Evolutionary conservation across 805 yeast genomes (phyloP).

Genomic region (Soucietia sequanensis): DNA sequence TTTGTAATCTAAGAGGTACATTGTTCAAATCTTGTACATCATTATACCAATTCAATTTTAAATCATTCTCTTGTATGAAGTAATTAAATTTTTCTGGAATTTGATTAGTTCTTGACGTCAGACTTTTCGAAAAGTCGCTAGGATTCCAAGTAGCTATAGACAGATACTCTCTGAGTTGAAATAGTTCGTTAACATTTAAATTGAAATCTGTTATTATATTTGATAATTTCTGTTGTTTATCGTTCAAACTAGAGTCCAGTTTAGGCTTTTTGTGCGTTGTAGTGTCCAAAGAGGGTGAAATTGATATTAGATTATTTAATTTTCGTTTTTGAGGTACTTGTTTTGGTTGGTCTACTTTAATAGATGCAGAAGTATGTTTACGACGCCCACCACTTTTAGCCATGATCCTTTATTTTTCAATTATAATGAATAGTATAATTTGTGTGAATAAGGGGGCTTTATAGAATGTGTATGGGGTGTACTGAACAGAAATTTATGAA

Average conservation of each 20-base stretch:
- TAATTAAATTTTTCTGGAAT: slow-evolving; percentile 33
- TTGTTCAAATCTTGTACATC: slow-evolving; percentile 23
- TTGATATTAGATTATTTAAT: slow-evolving; percentile 2
- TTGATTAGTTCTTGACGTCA: slow-evolving; percentile 14
- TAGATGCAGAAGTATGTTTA: slow-evolving; percentile 2
- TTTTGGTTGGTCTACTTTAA: slow-evolving; percentile 5
- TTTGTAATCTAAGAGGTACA: slow-evolving; percentile 41
- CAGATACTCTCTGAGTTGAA: slow-evolving; percentile 60
- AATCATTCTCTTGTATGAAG: slow-evolving; percentile 25
- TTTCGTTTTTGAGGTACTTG: slow-evolving; percentile 6
- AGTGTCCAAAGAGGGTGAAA: no score
- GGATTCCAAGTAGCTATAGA: slow-evolving; percentile 67
- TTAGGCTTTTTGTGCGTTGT: slow-evolving; percentile 21
- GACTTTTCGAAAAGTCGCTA: slow-evolving; percentile 25
- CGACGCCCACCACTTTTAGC: slow-evolving; percentile 9
- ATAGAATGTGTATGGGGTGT: no score
- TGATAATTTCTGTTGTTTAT: slow-evolving; percentile 30
- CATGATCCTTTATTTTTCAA: slow-evolving; percentile 8
- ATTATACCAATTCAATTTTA: slow-evolving; percentile 33
- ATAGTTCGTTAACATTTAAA: slow-evolving; percentile 55
- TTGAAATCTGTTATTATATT: slow-evolving; percentile 47
- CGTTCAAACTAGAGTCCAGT: slow-evolving; percentile 2
- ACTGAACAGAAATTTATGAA: no score
- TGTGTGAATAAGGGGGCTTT: no score
- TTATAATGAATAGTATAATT: no score